Percentiles rank a stretch among this genome's conserved stretches.
Evolutionary conservation across 345 rosid genomes (phyloP).

Genomic region (Citrus trifoliata): DNA sequence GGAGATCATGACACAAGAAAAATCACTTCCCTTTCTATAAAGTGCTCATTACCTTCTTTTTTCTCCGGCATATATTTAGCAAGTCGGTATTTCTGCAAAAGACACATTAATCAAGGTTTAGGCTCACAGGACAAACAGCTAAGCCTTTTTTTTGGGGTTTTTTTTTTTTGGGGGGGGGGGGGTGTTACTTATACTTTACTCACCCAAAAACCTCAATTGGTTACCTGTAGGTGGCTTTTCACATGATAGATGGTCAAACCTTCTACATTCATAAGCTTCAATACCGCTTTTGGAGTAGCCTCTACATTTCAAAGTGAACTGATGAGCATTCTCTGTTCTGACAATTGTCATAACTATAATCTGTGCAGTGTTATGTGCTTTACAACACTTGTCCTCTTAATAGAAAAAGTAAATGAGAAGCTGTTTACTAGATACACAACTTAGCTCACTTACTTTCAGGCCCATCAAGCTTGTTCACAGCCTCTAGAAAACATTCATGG

Average conservation of each 20-base stretch:
- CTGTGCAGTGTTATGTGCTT: not conserved
- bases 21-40: not conserved
- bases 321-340: not conserved
- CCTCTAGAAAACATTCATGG: constrained; percentile 65
- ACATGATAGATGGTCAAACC: constrained; percentile 93
- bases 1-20: not conserved
- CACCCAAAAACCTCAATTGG: constrained; percentile 4
- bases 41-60: constrained; percentile 64
- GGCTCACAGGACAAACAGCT: not conserved
- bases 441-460: constrained; percentile 72
- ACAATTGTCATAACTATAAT: not conserved
- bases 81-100: constrained; percentile 82
- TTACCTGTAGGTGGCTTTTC: constrained; percentile 95
- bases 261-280: constrained; percentile 87
- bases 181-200: not conserved
- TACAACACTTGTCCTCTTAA: not conserved
- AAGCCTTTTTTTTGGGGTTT: not conserved
- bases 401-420: not conserved
- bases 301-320: constrained; percentile 44
- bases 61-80: constrained; percentile 90
- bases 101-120: constrained; percentile 4
- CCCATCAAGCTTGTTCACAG: constrained; percentile 79
- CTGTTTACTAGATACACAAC: not conserved
- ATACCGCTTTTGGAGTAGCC: constrained; percentile 90
- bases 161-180: too few species aligned